These are phyloP conservation scores for Hyaloperonospora brassicae DNA, from an alignment of 352 stramenopile species.

Conservation along the genomic window DNA sequence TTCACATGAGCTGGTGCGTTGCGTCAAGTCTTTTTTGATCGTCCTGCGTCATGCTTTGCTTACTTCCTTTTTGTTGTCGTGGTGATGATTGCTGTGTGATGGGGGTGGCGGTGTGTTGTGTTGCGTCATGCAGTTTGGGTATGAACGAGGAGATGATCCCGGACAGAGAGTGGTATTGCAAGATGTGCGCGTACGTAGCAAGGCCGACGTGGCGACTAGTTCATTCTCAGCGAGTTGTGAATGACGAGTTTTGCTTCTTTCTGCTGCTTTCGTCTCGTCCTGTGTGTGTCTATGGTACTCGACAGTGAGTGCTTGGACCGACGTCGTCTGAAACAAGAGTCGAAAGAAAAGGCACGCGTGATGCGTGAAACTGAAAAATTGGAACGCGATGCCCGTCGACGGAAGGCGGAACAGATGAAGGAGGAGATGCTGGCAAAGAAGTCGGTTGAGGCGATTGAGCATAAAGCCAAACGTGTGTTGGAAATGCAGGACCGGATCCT, in stretches of 20 bases:
- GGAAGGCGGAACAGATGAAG: conserved; percentile 55
- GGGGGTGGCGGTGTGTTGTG: too few relatives aligned
- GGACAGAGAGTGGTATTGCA: conserved; percentile 83
- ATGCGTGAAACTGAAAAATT: conserved; percentile 77
- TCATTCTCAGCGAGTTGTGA: neutral
- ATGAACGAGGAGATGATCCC: conserved; percentile 73
- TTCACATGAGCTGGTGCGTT: conserved; percentile 86
- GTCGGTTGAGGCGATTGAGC: conserved; percentile 72
- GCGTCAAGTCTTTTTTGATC: too few relatives aligned
- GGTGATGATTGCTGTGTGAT: too few relatives aligned
- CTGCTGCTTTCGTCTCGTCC: neutral
- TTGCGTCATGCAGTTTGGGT: conserved; percentile 38
- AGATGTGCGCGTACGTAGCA: conserved; percentile 71
- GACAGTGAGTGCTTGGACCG: conserved; percentile 69
- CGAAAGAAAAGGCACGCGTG: conserved; percentile 65
- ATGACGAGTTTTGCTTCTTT: neutral
- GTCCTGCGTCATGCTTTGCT: neutral
- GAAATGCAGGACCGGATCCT: conserved; percentile 85
- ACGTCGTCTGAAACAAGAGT: conserved; percentile 65
- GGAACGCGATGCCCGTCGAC: conserved; percentile 60
- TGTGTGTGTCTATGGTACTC: conserved; percentile 2
- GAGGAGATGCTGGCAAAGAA: conserved; percentile 68
- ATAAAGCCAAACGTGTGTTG: conserved; percentile 76
- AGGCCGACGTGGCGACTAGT: neutral
- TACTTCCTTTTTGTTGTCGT: conserved; percentile 5